phyloP scores from a whole-genome alignment of 2,329 filamentous ascomycete species.

The Pestalotiopsis sp. region DNA sequence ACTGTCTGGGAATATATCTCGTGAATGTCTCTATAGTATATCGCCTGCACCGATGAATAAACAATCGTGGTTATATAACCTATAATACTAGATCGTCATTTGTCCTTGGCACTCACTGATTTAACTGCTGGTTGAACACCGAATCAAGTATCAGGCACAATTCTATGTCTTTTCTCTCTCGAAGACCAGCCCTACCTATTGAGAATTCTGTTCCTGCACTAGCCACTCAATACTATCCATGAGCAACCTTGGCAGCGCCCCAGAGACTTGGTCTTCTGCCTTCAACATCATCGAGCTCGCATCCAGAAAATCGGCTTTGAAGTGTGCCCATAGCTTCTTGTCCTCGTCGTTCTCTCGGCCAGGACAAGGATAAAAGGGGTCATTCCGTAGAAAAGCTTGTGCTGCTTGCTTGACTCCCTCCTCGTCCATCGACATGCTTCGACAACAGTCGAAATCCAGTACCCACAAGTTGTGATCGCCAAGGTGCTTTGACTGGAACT shows the following conservation, averaged over 20 bases:
- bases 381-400: slow-evolving; percentile 48
- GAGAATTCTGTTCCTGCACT: neutral
- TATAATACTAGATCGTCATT: no score
- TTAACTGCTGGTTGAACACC: no score
- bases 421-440: slow-evolving; percentile 35
- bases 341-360: slow-evolving; percentile 14
- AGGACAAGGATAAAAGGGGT: slow-evolving; percentile 53
- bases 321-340: slow-evolving; percentile 24
- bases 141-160: no score
- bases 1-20: no score
- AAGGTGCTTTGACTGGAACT: neutral
- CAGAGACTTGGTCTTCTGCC: neutral
- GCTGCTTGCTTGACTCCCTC: slow-evolving; percentile 44
- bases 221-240: neutral
- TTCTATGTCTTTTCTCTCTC: no score
- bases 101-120: no score
- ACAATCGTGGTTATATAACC: no score
- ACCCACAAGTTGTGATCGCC: slow-evolving; percentile 38
- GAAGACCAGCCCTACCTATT: no score
- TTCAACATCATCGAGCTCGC: slow-evolving; percentile 8
- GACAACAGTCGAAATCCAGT: slow-evolving; percentile 49
- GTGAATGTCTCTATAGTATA: no score
- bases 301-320: slow-evolving; percentile 20
- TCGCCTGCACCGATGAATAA: no score
- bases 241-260: neutral